Evolutionary conservation across 139 green algal species (phyloP).

Genomic region (Medakamo hakoo): DNA sequence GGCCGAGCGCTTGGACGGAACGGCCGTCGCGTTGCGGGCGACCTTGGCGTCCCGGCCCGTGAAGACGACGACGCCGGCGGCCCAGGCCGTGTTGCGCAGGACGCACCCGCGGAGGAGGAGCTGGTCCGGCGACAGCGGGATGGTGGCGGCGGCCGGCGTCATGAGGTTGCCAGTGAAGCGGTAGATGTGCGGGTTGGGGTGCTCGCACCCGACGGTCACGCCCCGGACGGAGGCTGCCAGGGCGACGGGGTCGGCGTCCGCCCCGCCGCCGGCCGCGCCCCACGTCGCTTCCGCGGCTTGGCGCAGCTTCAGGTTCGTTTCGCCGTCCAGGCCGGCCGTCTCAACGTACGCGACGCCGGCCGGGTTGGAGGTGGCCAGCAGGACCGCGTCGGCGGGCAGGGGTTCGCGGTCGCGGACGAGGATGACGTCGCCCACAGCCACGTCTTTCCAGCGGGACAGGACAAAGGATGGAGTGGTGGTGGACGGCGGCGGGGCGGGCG

Average conservation of each 20-base stretch:
- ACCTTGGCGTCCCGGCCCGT: constrained; percentile 64
- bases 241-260: not conserved
- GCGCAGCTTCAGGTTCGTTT: constrained; percentile 84
- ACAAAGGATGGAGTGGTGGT: not conserved
- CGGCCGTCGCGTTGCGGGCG: constrained; percentile 44
- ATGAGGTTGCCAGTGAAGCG: constrained; percentile 58
- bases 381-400: constrained; percentile 67
- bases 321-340: constrained; percentile 70
- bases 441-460: not conserved
- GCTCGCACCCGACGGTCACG: constrained; percentile 17
- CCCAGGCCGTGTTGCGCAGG: constrained; percentile 22
- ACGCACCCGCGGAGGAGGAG: constrained; percentile 26
- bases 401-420: constrained; percentile 27
- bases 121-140: constrained; percentile 5
- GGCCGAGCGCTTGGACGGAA: constrained; percentile 45
- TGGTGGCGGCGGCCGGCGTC: constrained; percentile 6
- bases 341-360: constrained; percentile 72
- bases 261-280: no score
- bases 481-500: no score
- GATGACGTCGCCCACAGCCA: constrained; percentile 14
- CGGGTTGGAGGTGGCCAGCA: constrained; percentile 41
- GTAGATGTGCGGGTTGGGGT: constrained; percentile 28
- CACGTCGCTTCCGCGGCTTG: constrained; percentile 6
- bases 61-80: constrained; percentile 26
- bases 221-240: not conserved